A percentile compares a stretch with the other conserved stretches of the same genome.
These are phyloP conservation scores for Gillenia trifoliata DNA, from an alignment of 306 rosid species.

Conservation along the genomic window DNA sequence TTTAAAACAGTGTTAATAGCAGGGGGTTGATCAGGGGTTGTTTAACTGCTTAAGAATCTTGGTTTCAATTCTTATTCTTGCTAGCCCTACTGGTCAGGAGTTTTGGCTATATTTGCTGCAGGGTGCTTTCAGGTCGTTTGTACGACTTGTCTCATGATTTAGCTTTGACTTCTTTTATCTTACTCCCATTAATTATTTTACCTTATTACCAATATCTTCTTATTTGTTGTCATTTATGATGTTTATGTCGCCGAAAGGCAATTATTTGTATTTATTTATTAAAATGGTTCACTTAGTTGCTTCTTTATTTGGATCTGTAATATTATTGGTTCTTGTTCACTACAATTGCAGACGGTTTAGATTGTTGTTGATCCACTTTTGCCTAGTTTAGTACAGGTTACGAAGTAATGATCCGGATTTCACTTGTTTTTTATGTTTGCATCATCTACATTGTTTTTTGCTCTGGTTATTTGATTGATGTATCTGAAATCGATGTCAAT, in stretches of 20 bases:
- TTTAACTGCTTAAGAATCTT: conserved; percentile 30
- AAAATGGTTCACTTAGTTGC: neutral
- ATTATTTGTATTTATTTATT: conserved; percentile 3
- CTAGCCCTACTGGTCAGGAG: conserved; percentile 14
- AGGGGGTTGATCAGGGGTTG: conserved; percentile 12
- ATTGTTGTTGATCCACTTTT: conserved; percentile 13
- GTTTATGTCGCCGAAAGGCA: neutral
- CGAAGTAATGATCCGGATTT: conserved; percentile 26
- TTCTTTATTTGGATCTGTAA: conserved; percentile 5
- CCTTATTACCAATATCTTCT: conserved; percentile 10
- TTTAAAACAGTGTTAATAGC: conserved; percentile 23
- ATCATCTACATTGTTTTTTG: conserved; percentile 12
- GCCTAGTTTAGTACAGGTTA: conserved; percentile 38
- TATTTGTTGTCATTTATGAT: conserved; percentile 1
- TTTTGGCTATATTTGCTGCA: conserved; percentile 20
- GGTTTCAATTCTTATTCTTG: conserved; percentile 23
- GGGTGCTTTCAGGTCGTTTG: conserved; percentile 18
- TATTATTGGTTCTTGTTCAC: neutral
- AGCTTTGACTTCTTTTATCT: conserved; percentile 7
- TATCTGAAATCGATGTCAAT: conserved; percentile 38
- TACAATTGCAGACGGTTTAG: neutral
- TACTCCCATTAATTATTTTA: conserved; percentile 16
- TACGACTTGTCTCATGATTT: conserved; percentile 19
- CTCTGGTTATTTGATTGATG: conserved; percentile 21
- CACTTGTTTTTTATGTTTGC: conserved; percentile 8